Evolutionary conservation across 2,329 filamentous ascomycete genomes (phyloP).

Genomic region (Phialophora verrucosa): DNA sequence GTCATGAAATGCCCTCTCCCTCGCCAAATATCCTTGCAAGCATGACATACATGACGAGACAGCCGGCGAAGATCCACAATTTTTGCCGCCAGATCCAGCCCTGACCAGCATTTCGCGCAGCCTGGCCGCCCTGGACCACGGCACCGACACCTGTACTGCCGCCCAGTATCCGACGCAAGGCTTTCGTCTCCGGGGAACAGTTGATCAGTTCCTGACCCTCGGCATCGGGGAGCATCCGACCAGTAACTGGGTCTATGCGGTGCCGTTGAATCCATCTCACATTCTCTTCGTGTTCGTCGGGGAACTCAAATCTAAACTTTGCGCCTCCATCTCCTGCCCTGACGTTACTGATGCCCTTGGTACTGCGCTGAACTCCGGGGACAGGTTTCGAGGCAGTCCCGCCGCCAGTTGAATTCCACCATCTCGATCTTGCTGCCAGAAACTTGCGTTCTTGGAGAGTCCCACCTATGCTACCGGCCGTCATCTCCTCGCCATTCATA

Average conservation of each 20-base stretch:
- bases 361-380: slow-evolving; percentile 57
- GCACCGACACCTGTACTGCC: slow-evolving; percentile 62
- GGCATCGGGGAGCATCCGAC: slow-evolving; percentile 65
- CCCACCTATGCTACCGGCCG: slow-evolving; percentile 83
- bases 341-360: slow-evolving; percentile 76
- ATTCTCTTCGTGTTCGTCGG: slow-evolving; percentile 86
- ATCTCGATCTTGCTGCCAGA: slow-evolving; percentile 77
- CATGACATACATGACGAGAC: slow-evolving; percentile 78
- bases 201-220: slow-evolving; percentile 44
- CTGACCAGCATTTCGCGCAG: slow-evolving; percentile 76
- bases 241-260: slow-evolving; percentile 77
- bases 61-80: slow-evolving; percentile 70
- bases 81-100: slow-evolving; percentile 84
- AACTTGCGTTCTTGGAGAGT: slow-evolving; percentile 77
- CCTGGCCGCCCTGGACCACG: slow-evolving; percentile 79
- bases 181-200: slow-evolving; percentile 69
- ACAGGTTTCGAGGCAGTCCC: slow-evolving; percentile 67
- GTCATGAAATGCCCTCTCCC: slow-evolving; percentile 24
- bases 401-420: slow-evolving; percentile 97
- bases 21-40: slow-evolving; percentile 29
- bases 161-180: slow-evolving; percentile 66
- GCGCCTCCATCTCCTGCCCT: slow-evolving; percentile 90
- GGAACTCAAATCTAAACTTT: slow-evolving; percentile 89
- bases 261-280: slow-evolving; percentile 88
- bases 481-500: slow-evolving; percentile 99